Evolutionary conservation across 495 filamentous ascomycete species (phyloP), one percentile per base, ranked within the genome.

Genomic region (Penicillium cosmopolitanum): DNA sequence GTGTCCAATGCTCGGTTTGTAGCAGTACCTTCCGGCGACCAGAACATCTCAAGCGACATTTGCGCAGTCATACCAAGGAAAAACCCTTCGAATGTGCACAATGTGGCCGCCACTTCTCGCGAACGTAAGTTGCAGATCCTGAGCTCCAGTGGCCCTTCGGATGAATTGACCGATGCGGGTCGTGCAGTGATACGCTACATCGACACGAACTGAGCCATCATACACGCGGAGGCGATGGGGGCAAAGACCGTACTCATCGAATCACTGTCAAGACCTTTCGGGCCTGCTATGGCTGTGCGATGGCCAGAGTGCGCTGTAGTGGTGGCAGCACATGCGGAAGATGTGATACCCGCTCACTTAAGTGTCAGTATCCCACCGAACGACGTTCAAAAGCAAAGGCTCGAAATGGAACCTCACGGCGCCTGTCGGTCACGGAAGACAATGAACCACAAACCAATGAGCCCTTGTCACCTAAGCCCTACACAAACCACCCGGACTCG

Each of bases 31-130:
- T 91, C 66, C 83, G 86, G 42, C 74, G 88, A 63, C 79, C 85
- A 16, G 88, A 91, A 65, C 88, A 91, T 71, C 68, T 91, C 43
- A 91, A 89, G 70, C 79, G 88, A 33, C 88, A 91, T 71, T 77
- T 88, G 59, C 81, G 88, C 42, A 88, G 86, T 50, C 88, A 91
- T 66, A 86, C 85, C 1, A 88, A 87, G 58, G 86, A 88, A 67
- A 88, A 87, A 62, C 85, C 84, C 0, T 89, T 89, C 63, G 82
- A 85, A 61, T 91, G 88, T 63, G 72, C 80, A 9, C 80, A 85
- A 61, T 91, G 88, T 68, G 79, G 81, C 23, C 84, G 88, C 51
- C 82, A 87, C 57, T 91, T 91, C 67, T 87, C 87, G 18, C 75
- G 78, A 67, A 84, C 77, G 78, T 84, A 74, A 64, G 71, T 65